Evolutionary conservation across 1,284 basidiomycete species (phyloP), one percentile per base, ranked within the genome.

Genomic region (Phlebopus sp.): DNA sequence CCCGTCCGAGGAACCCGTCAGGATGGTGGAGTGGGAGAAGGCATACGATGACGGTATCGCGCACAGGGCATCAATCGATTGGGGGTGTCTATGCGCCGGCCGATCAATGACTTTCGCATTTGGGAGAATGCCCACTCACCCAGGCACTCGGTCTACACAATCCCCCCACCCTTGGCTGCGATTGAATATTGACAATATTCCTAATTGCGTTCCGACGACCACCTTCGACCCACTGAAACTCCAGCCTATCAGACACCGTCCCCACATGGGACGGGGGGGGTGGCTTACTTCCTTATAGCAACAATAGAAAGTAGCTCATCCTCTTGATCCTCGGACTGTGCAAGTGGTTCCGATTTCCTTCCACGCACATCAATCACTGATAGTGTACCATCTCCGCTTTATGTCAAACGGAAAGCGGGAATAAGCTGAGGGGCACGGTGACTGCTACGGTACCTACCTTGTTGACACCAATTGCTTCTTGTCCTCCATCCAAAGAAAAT

Each of bases 1-100:
- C 0, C 95, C 95, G 64, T 98, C 95, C 4, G 92, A 93, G 0
- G 92, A 95, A 3, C 95, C 95, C 0, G 95, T 95, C 2, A 96
- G 79, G 47, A 97, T 79, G 1, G 90, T 92, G 46, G 81, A 82
- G 19, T 80, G 69, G 10, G 82, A 73, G 53, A 86, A 78, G 13
- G 83, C 75, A 54, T 82, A 77, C n/a, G 77, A 76, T 10, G 77
- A 69, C 3, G 90, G 86, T 10, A 97, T 66, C 38, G 79, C 67
- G 55, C 88, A 90, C 15, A 95, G 74, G 3, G 92, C 83, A 60
- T 95, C 92, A 38, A 95, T 81, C 13, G 90, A 93, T 53, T 90
- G 79, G 5, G 92, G 92, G 66, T 95, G 92, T 2, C 90, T 90
- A 53, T 30, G 40, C 45, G 41, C 36, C 32, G 5, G 42, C 36